phyloP scores from a whole-genome alignment of 345 rosid species.

The Brassica juncea region DNA sequence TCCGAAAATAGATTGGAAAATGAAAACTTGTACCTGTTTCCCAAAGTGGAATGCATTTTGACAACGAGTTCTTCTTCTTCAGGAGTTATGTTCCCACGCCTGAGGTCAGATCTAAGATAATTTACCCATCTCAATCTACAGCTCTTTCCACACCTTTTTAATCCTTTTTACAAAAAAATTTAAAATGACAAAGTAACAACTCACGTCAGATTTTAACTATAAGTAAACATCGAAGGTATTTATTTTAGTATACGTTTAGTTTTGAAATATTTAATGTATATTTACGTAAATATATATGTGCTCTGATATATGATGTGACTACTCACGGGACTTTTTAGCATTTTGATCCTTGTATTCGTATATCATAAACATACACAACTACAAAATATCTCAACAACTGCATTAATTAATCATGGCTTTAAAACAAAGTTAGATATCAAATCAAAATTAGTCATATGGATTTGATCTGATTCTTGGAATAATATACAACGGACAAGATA shows the following conservation, averaged over 20 bases:
- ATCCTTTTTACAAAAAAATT: constrained; percentile 37
- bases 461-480: constrained; percentile 3
- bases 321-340: constrained; percentile 22
- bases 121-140: constrained; percentile 93
- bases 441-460: background rate
- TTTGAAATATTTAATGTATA: background rate
- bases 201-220: background rate
- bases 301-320: background rate
- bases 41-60: constrained; percentile 65
- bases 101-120: constrained; percentile 70
- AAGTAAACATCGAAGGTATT: background rate
- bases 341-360: constrained; percentile 1
- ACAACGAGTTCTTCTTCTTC: constrained; percentile 69
- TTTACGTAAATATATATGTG: background rate
- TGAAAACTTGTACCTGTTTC: constrained; percentile 60
- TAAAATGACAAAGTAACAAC: background rate
- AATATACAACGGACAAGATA: constrained; percentile 14
- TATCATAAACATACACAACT: constrained; percentile 9
- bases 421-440: background rate
- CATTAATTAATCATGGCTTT: constrained; percentile 10
- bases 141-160: constrained; percentile 88
- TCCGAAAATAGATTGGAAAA: background rate
- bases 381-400: background rate
- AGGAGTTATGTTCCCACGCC: constrained; percentile 68
- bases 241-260: background rate